Base-by-base conservation (phyloP, 1,139 yeast species). In the Meyerozyma sp. region DNA sequence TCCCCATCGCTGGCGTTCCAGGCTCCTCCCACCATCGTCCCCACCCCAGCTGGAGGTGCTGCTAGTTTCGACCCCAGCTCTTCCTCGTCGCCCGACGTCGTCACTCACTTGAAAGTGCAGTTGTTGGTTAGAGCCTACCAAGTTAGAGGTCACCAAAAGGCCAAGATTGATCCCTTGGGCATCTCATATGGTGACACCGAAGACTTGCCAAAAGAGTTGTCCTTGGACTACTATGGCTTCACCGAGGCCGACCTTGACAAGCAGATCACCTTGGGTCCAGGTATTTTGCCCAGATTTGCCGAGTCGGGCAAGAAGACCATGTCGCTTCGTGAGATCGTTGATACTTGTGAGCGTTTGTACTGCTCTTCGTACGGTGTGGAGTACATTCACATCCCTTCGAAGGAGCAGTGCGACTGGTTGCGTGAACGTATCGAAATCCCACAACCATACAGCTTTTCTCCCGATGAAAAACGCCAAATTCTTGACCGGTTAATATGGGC, bases 401-500 rank as follows among this genome's bases (percentile, higher is more conserved):
- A 95, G 66, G 89, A 81, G 58, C 87, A 87, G 70, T 94, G 98
- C 75, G 97, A 93, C 68, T 93, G 98, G 99, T 81, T 93, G 62
- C 85, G 98, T 74, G 95, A 90, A 70, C 81, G 97, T 66, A 79
- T 94, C 53, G 98, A 93, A 71, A 88, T 91, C 55, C 96, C 98
- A 51, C 68, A 72, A 44, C 97, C 98, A 39, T 91, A 70, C 75
- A 78, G 84, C 63, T 94, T 82, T 73, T 73, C 88, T 42, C 71
- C 81, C 40, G 98, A 93, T 63, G 90, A 91, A 73, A 93, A 93
- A 76, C 83, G 96, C 72, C 96, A 94, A 68, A 93, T 93, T 57
- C 77, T 94, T 61, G 99, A 93, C 67, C 84, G 99, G 66, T 74
- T 93, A 62, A 89, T 93, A 66, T 94, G 99, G 98, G 81, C 98